These are phyloP conservation scores for Beta lomatogona DNA, from an alignment of 179 eudicot genomes.

Conservation along the genomic window DNA sequence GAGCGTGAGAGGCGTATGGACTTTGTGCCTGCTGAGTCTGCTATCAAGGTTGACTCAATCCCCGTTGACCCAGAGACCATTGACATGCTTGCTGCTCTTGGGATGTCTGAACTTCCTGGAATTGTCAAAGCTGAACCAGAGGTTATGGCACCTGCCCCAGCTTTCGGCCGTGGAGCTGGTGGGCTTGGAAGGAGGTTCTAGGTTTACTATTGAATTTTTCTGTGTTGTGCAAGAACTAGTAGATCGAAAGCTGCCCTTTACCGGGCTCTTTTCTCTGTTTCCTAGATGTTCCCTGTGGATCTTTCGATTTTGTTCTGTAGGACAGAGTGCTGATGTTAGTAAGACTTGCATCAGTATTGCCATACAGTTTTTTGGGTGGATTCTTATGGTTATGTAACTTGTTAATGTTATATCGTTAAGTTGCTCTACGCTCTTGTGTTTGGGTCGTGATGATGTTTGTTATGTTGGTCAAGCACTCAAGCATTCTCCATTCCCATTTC, in stretches of 20 bases:
- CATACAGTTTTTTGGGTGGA: conserved; percentile 5
- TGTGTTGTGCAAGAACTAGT: neutral
- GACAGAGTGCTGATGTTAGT: conserved; percentile 8
- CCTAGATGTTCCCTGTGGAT: neutral
- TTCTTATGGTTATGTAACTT: neutral
- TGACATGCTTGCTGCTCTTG: conserved; percentile 30
- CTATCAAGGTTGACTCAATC: conserved; percentile 13
- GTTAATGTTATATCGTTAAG: neutral
- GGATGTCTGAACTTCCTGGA: conserved; percentile 29
- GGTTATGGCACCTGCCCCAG: neutral
- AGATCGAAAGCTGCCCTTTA: neutral
- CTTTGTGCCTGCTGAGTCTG: conserved; percentile 31
- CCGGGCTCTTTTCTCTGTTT: neutral
- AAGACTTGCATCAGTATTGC: conserved; percentile 4
- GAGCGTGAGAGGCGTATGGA: conserved; percentile 31
- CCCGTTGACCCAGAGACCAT: conserved; percentile 27
- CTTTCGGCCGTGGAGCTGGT: conserved; percentile 24
- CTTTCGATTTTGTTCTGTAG: neutral
- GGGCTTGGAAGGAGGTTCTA: conserved; percentile 22
- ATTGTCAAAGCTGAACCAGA: conserved; percentile 17
- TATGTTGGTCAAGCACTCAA: no score
- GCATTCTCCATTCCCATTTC: no score
- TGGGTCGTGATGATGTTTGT: no score
- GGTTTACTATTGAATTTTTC: neutral
- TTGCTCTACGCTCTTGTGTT: neutral